Evolutionary conservation across 2,329 filamentous ascomycete genomes (phyloP).

Genomic region (Diplodia sapinea): DNA sequence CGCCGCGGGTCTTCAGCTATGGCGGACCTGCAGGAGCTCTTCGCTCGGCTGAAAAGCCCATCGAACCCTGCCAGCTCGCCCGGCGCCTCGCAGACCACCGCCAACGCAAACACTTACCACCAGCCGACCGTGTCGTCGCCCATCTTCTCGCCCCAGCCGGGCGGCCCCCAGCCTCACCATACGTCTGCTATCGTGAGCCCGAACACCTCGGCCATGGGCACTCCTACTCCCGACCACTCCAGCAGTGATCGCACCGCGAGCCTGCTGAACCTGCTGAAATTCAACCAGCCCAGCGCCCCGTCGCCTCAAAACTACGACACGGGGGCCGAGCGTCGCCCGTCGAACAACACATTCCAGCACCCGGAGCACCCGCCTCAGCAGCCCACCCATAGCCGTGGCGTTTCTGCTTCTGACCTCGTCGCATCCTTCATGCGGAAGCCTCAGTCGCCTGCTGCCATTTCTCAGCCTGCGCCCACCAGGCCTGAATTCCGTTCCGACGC

Average conservation of each 20-base stretch:
- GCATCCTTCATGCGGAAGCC: constrained; percentile 60
- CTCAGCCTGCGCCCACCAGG: constrained; percentile 41
- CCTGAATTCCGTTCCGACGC: constrained; percentile 36
- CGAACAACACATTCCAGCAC: constrained; percentile 31
- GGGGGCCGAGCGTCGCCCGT: constrained; percentile 40
- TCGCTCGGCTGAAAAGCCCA: constrained; percentile 50
- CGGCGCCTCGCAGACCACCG: constrained; percentile 28
- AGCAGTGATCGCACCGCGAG: constrained; percentile 59
- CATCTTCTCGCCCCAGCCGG: constrained; percentile 61
- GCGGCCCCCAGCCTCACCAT: constrained; percentile 62
- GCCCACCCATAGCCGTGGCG: constrained; percentile 43
- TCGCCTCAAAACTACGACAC: constrained; percentile 41
- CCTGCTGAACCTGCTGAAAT: constrained; percentile 69
- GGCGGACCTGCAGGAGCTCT: constrained; percentile 53
- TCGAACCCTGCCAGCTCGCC: constrained; percentile 34
- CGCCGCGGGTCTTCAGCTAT: constrained; percentile 36
- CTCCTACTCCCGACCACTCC: constrained; percentile 47
- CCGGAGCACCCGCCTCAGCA: constrained; percentile 34
- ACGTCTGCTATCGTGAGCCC: constrained; percentile 65
- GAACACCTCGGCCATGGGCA: constrained; percentile 55
- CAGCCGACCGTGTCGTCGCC: constrained; percentile 65
- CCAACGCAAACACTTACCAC: constrained; percentile 49
- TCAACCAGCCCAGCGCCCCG: constrained; percentile 57
- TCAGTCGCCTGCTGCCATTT: constrained; percentile 41
- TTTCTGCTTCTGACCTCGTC: constrained; percentile 64